phyloP scores from a whole-genome alignment of 371 early-diverging fungal species.

The Fennellomyces sp. region DNA sequence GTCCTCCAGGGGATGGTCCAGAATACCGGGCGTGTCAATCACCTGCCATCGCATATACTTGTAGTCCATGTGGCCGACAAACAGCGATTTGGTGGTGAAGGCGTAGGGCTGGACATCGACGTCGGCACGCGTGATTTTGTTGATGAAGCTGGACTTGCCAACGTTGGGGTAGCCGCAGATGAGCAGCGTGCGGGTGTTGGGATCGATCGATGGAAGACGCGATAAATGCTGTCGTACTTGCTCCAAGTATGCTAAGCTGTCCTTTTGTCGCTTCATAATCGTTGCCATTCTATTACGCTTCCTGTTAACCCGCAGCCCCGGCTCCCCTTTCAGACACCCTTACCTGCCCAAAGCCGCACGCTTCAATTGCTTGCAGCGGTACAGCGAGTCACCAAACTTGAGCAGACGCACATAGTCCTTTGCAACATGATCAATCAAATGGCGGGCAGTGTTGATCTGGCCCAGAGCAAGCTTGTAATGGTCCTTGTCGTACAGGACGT shows the following conservation, averaged over 20 bases:
- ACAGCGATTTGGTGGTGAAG: conserved; percentile 99
- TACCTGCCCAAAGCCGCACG: conserved; percentile 88
- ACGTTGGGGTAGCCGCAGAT: conserved; percentile 99
- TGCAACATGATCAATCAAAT: conserved; percentile 94
- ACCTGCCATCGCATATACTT: conserved; percentile 99
- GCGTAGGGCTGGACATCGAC: conserved; percentile 99
- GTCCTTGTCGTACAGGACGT: conserved; percentile 99
- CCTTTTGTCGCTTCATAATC: conserved; percentile 99
- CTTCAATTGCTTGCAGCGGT: conserved; percentile 99
- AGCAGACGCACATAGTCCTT: conserved; percentile 98
- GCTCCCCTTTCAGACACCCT: neutral
- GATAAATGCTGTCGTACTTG: conserved; percentile 99
- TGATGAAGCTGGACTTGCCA: conserved; percentile 99
- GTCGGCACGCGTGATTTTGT: conserved; percentile 99
- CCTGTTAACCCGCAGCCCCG: neutral
- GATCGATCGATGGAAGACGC: conserved; percentile 98
- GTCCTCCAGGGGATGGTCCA: conserved; percentile 99
- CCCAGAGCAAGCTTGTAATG: conserved; percentile 99
- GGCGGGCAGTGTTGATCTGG: conserved; percentile 98
- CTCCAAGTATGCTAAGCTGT: conserved; percentile 98
- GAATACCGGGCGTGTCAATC: conserved; percentile 99
- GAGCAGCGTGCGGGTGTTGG: conserved; percentile 97
- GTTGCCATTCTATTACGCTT: conserved; percentile 91
- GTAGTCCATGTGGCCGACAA: conserved; percentile 99
- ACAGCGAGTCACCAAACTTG: conserved; percentile 99